A percentile compares a stretch with the other conserved stretches of the same genome.
Conservation (phyloP, 2,329 filamentous ascomycete genomes). For the Neofusicoccum umdonicola region DNA sequence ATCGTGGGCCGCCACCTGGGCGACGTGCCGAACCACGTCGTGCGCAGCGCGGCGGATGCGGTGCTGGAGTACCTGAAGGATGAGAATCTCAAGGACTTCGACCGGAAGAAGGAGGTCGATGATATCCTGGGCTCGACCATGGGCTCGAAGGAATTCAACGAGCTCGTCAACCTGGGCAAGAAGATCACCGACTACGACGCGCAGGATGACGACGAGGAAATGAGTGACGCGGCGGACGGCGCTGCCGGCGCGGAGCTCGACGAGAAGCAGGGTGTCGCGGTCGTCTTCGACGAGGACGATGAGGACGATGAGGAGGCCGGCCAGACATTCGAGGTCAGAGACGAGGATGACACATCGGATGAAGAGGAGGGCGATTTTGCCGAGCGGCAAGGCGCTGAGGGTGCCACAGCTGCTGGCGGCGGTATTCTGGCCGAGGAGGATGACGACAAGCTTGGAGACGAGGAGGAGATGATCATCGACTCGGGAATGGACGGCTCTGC, state of each 20-base stretch:
- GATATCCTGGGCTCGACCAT: constrained; percentile 83
- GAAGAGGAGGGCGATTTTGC: constrained; percentile 63
- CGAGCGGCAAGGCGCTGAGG: constrained; percentile 54
- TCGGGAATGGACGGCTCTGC: constrained; percentile 51
- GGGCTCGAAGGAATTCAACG: constrained; percentile 90
- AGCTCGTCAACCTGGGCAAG: constrained; percentile 92
- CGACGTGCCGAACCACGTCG: constrained; percentile 87
- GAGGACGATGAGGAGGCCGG: constrained; percentile 75
- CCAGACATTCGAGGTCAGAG: constrained; percentile 80
- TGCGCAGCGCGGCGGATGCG: constrained; percentile 89
- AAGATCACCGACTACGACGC: constrained; percentile 99
- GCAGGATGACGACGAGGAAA: constrained; percentile 90
- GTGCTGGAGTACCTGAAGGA: constrained; percentile 91
- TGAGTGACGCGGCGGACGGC: constrained; percentile 63
- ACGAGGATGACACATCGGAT: constrained; percentile 75
- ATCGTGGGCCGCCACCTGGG: constrained; percentile 85
- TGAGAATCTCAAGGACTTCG: constrained; percentile 91
- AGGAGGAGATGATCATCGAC: constrained; percentile 82
- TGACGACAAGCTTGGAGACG: constrained; percentile 48
- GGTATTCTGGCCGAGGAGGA: constrained; percentile 27
- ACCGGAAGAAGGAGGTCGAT: constrained; percentile 97
- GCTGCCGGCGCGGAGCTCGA: constrained; percentile 71
- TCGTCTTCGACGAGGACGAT: constrained; percentile 90
- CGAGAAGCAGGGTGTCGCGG: constrained; percentile 92
- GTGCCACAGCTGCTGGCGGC: constrained; percentile 48